These are phyloP conservation scores for Alopecurus myosuroides DNA, from an alignment of 176 grass and related monocot genomes.

Conservation along the genomic window DNA sequence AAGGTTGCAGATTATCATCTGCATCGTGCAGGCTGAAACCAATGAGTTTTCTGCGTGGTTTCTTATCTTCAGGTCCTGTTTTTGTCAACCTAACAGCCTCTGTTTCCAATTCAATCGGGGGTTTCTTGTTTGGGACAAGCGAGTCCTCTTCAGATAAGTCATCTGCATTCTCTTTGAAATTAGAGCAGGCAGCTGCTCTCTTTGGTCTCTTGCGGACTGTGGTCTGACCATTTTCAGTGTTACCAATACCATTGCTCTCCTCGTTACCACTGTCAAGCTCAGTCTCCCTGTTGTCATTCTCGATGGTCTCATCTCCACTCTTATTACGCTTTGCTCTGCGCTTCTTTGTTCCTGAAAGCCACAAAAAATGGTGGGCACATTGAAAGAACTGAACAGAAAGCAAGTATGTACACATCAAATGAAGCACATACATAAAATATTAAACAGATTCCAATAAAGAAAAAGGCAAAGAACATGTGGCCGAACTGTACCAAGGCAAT, in stretches of 20 bases:
- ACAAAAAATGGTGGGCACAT: neutral
- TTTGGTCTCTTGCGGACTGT: conserved; percentile 41
- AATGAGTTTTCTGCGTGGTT: conserved; percentile 62
- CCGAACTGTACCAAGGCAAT: neutral
- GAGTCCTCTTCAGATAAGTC: conserved; percentile 56
- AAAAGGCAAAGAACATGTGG: neutral
- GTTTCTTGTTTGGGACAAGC: conserved; percentile 49
- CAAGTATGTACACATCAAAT: neutral
- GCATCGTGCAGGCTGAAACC: conserved; percentile 74
- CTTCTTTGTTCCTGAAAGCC: conserved; percentile 42
- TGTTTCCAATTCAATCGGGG: conserved; percentile 52
- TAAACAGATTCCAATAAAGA: neutral
- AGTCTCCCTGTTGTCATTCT: conserved; percentile 4
- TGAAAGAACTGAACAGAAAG: conserved; percentile 10
- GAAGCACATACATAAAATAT: neutral
- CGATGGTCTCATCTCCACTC: neutral
- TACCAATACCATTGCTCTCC: neutral
- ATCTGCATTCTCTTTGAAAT: conserved; percentile 67
- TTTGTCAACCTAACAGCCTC: conserved; percentile 74
- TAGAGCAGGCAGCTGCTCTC: conserved; percentile 51
- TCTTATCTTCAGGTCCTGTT: conserved; percentile 50
- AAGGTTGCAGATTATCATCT: conserved; percentile 69
- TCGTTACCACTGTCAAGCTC: neutral
- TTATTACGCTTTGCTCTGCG: conserved; percentile 4
- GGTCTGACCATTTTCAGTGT: conserved; percentile 19